phyloP scores from a whole-genome alignment of 192 early-diverging fungal species.

The Backusella parvicylindrica region DNA sequence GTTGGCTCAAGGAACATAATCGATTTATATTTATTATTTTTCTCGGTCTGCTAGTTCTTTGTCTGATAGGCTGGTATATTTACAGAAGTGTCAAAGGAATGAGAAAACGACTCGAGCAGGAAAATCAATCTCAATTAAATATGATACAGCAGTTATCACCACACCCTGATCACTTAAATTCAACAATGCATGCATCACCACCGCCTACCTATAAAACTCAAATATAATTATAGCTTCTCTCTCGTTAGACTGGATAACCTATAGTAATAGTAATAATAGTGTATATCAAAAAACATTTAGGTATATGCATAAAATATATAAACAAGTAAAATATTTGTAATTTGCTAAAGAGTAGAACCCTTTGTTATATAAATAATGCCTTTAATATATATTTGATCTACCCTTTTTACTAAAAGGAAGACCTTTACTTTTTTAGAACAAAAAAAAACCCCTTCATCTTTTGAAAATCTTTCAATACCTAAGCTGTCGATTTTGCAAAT shows the following conservation, averaged over 20 bases:
- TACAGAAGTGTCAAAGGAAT: conserved; percentile 15
- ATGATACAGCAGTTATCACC: conserved; percentile 13
- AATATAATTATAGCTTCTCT: background rate
- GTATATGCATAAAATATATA: background rate
- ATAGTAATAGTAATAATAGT: background rate
- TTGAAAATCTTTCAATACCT: background rate
- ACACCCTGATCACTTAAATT: background rate
- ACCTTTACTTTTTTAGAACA: background rate
- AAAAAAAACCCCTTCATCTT: background rate
- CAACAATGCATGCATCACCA: background rate
- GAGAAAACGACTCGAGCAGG: conserved; percentile 12
- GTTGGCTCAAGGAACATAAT: conserved; percentile 28
- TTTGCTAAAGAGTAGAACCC: background rate
- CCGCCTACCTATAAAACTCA: conserved; percentile 10
- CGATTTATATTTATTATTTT: conserved; percentile 31
- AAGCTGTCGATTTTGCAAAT: background rate
- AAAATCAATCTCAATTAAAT: conserved; percentile 17
- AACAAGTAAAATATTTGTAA: background rate
- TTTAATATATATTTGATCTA: background rate
- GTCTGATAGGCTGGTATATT: conserved; percentile 20
- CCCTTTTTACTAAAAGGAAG: background rate
- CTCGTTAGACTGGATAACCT: background rate
- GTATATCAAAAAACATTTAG: background rate
- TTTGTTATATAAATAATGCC: background rate
- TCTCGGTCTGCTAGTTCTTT: conserved; percentile 13